phyloP scores from a whole-genome alignment of 306 rosid genomes.

The Casuarina equisetifolia region DNA sequence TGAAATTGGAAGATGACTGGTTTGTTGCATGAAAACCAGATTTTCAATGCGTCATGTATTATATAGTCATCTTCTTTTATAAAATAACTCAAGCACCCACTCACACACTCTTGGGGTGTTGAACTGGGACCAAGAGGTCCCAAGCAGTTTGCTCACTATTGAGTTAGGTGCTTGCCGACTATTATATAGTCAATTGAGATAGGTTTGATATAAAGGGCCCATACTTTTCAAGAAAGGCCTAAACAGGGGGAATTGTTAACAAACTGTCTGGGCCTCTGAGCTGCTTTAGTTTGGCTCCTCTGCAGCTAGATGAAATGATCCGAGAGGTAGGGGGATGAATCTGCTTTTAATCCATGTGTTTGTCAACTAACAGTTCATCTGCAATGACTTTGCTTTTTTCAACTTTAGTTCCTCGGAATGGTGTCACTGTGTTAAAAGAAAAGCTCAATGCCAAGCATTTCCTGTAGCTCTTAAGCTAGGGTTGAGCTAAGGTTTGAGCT shows the following conservation, averaged over 20 bases:
- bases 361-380: not conserved
- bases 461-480: not conserved
- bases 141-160: too few relatives aligned
- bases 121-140: too few relatives aligned
- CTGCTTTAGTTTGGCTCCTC: not conserved
- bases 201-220: not conserved
- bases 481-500: not conserved
- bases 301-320: not conserved
- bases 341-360: not conserved
- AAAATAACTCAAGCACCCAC: too few relatives aligned
- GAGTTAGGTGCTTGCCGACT: not conserved
- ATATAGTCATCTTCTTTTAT: not conserved
- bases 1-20: not conserved
- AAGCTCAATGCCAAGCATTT: not conserved
- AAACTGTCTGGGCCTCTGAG: not conserved
- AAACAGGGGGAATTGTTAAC: not conserved
- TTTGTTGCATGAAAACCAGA: not conserved
- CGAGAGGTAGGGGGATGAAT: not conserved
- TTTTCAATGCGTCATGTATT: not conserved
- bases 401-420: not conserved
- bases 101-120: too few relatives aligned
- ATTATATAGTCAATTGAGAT: not conserved
- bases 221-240: not conserved
- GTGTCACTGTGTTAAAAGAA: not conserved
- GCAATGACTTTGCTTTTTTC: not conserved